phyloP scores from a whole-genome alignment of 805 yeast species.

The Diddensiella caesifluorescens region DNA sequence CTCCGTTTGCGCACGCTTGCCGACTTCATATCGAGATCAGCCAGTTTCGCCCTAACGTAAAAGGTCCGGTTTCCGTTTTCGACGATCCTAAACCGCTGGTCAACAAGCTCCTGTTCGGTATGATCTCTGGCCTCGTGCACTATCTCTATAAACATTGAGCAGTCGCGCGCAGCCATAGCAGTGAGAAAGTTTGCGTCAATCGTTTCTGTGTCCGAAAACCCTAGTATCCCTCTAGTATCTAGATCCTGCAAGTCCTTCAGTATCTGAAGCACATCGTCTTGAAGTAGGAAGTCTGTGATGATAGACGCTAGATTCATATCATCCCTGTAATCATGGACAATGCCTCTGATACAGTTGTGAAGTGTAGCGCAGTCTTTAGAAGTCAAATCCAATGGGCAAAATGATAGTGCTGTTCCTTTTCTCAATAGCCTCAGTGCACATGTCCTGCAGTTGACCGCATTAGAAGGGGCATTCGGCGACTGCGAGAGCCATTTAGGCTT shows the following conservation, averaged over 20 bases:
- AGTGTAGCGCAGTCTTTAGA: conserved; percentile 25
- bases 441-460: conserved; percentile 45
- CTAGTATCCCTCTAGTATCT: conserved; percentile 26
- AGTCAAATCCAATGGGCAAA: conserved; percentile 46
- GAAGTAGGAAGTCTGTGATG: conserved; percentile 16
- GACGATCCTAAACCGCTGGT: background rate
- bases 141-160: conserved; percentile 46
- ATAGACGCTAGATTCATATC: conserved; percentile 16
- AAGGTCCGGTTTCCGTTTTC: conserved; percentile 17
- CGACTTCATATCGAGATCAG: conserved; percentile 49
- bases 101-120: conserved; percentile 13
- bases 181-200: conserved; percentile 37
- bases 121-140: conserved; percentile 22
- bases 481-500: conserved; percentile 60
- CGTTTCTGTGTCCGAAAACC: conserved; percentile 23
- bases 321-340: conserved; percentile 8
- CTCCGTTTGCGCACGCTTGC: conserved; percentile 33
- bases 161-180: conserved; percentile 55
- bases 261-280: conserved; percentile 23
- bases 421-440: conserved; percentile 44
- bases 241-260: conserved; percentile 29
- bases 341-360: conserved; percentile 1
- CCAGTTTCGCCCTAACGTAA: conserved; percentile 38
- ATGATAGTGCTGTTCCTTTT: conserved; percentile 34
- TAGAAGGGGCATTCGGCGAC: conserved; percentile 37